Base-by-base conservation (phyloP, 495 filamentous ascomycete species). In the Aspergillus homomorphus region DNA sequence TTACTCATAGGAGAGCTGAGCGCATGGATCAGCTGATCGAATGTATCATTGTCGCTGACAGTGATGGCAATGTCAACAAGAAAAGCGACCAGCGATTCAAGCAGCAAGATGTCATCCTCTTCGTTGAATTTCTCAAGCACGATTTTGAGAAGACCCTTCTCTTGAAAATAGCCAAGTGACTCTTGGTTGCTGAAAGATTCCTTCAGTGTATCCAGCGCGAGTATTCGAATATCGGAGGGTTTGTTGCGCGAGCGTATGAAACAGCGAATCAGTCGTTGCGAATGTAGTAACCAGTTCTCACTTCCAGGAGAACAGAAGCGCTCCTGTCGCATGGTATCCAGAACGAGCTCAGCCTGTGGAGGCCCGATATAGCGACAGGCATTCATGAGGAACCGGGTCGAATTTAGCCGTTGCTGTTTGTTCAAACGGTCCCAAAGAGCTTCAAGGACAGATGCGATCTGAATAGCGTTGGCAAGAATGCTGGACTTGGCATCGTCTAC, bases 251-350 rank as follows among this genome's bases (percentile, higher is more conserved):
- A 80, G 38, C 79, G 81, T 52, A 92, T 82, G 61, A 96, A 87
- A 12, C 81, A 77, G 23, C 82, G 76, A 50, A 91, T 74, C 1
- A 94, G 73, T 8, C 79, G 73, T 22, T 71, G 79, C 22, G 86
- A 81, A 59, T 89, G 86, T 5, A 73, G 72, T 28, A 87, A 75
- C 87, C 90, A 96, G 9, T 81, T 69, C 15, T 74, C 68, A 65
- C 85, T 85, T 4, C 86, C 89, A 22, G 89, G 91, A 56, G 85
- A 87, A 60, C 88, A 90, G 54, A 85, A 85, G 24, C 83, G 64
- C 48, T 74, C 69, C 12, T 64, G 54, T 54, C 74, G 65, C 52
- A 73, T 69, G 44, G 69, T 69, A 53, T 71, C 69, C 42, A 79
- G 69, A 30, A 79, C 63, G 18, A 79, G 64, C 42, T 77, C 73